A percentile compares a stretch with the other conserved stretches of the same genome.
phyloP scores from a whole-genome alignment of 352 stramenopile genomes.

The Phytophthora palmivora region DNA sequence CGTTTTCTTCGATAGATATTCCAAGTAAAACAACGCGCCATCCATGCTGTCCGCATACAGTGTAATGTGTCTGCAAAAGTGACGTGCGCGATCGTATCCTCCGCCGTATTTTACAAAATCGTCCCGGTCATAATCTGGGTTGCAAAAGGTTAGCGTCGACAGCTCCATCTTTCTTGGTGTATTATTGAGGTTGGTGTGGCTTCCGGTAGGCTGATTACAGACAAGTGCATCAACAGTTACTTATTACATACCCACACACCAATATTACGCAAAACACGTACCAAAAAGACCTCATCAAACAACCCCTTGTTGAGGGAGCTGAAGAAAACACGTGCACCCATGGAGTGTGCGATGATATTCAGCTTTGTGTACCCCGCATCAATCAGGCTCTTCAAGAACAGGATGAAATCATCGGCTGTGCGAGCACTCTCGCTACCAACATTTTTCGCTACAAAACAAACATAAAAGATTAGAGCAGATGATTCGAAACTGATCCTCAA shows the following conservation, averaged over 20 bases:
- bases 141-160: constrained; percentile 76
- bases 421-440: constrained; percentile 53
- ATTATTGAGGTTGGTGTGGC: constrained; percentile 3
- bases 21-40: constrained; percentile 74
- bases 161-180: constrained; percentile 37
- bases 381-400: constrained; percentile 67
- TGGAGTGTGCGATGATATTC: constrained; percentile 74
- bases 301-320: constrained; percentile 50
- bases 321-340: constrained; percentile 71
- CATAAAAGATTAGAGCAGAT: constrained; percentile 1
- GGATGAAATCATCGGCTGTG: constrained; percentile 48
- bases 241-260: background rate
- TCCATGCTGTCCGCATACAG: constrained; percentile 80
- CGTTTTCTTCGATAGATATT: constrained; percentile 60
- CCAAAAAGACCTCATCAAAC: constrained; percentile 54
- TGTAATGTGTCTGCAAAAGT: constrained; percentile 73
- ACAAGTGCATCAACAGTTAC: constrained; percentile 5
- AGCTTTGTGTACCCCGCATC: constrained; percentile 67
- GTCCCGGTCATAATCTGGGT: constrained; percentile 78
- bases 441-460: constrained; percentile 35
- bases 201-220: constrained; percentile 25
- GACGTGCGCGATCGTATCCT: constrained; percentile 59
- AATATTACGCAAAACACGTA: constrained; percentile 20
- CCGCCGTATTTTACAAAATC: constrained; percentile 69
- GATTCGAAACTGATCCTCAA: background rate